Evolutionary conservation across 179 eudicot genomes (phyloP).

Genomic region (Amaranthus tricolor): DNA sequence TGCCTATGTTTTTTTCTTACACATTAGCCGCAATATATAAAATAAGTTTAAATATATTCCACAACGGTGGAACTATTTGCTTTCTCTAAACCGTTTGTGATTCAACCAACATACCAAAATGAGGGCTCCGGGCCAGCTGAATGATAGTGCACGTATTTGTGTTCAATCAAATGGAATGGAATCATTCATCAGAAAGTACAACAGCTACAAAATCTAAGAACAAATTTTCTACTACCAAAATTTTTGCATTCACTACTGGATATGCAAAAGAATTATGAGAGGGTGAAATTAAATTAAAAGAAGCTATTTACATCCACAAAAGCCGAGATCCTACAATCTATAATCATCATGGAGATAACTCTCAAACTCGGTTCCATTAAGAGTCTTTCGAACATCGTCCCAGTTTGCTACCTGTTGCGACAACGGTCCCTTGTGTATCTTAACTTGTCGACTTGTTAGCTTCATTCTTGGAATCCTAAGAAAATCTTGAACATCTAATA

Average conservation of each 20-base stretch:
- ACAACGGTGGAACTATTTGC: too few relatives aligned
- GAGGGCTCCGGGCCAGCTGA: neutral
- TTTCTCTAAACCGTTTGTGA: neutral
- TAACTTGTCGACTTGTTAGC: slow-evolving; percentile 77
- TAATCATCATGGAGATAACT: slow-evolving; percentile 64
- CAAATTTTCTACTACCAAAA: slow-evolving; percentile 26
- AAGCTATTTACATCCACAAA: slow-evolving; percentile 28
- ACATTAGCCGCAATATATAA: too few relatives aligned
- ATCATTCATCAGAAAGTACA: slow-evolving; percentile 11
- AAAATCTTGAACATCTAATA: slow-evolving; percentile 76
- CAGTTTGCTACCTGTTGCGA: slow-evolving; percentile 77
- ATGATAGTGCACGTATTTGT: neutral
- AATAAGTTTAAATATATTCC: too few relatives aligned
- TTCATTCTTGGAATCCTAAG: slow-evolving; percentile 63
- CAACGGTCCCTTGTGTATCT: slow-evolving; percentile 83
- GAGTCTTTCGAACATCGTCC: slow-evolving; percentile 65
- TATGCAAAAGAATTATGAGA: neutral
- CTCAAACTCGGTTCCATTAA: slow-evolving; percentile 69
- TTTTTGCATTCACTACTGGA: neutral
- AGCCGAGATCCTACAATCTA: slow-evolving; percentile 24
- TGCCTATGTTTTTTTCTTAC: too few relatives aligned
- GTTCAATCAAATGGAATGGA: slow-evolving; percentile 4
- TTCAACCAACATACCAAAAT: neutral
- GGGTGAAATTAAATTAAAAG: neutral
- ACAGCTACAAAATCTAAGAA: slow-evolving; percentile 1